Conservation (phyloP, 2,329 filamentous ascomycete species). For the Talaromyces pinophilus region DNA sequence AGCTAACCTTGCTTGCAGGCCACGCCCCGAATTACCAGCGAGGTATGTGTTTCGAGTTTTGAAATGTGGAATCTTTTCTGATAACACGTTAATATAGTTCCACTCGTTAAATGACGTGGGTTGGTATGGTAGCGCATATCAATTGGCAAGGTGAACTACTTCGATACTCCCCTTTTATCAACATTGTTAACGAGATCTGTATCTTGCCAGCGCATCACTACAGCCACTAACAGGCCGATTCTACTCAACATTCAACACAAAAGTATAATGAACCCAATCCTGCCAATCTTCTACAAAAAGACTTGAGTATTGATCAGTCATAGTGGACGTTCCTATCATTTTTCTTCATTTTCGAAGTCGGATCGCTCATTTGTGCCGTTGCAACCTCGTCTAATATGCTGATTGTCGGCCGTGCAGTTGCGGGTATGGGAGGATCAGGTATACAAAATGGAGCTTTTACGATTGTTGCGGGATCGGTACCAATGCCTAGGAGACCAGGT, state of each 20-base stretch:
- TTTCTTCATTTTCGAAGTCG: conserved; percentile 31
- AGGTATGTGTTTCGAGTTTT: conserved; percentile 18
- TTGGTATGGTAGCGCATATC: conserved; percentile 41
- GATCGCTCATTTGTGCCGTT: conserved; percentile 31
- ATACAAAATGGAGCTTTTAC: conserved; percentile 28
- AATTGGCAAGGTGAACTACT: conserved; percentile 1
- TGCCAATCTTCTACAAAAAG: neutral
- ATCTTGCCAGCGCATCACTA: conserved; percentile 49
- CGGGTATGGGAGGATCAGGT: conserved; percentile 28
- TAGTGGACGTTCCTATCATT: conserved; percentile 33
- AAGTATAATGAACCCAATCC: neutral
- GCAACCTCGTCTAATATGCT: conserved; percentile 29
- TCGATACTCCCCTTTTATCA: neutral
- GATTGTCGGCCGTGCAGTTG: conserved; percentile 30
- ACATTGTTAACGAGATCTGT: conserved; percentile 30
- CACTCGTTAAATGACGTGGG: conserved; percentile 39
- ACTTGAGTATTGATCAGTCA: conserved; percentile 24
- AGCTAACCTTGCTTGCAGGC: conserved; percentile 32
- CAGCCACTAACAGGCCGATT: conserved; percentile 57
- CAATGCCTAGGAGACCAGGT: conserved; percentile 26
- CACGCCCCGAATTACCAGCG: conserved; percentile 52
- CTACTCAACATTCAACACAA: conserved; percentile 45
- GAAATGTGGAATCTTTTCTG: neutral
- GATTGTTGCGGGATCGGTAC: conserved; percentile 24
- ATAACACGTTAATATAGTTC: conserved; percentile 26